Percentiles rank a stretch among this genome's conserved stretches.
phyloP scores from a whole-genome alignment of 164 flowering plant genomes.

The Aristolochia contorta region DNA sequence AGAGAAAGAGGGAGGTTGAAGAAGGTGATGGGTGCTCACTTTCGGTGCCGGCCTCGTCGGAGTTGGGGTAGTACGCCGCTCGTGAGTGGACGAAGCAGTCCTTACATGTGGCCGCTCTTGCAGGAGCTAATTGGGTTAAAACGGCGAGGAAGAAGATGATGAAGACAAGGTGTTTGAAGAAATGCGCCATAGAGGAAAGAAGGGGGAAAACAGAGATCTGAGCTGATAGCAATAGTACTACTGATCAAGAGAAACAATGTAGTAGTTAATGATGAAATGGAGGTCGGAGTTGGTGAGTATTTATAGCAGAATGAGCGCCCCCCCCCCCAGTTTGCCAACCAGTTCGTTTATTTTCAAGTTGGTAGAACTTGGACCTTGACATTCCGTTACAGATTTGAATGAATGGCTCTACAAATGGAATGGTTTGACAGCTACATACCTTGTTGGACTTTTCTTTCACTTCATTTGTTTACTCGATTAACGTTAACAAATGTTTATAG shows the following conservation, averaged over 20 bases:
- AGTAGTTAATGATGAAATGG: constrained; percentile 1
- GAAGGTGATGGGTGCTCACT: constrained; percentile 19
- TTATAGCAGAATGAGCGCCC: background rate
- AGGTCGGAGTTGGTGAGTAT: constrained; percentile 8
- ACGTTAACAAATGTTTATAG: too few species aligned
- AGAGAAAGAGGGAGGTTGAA: too few species aligned
- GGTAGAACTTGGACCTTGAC: constrained; percentile 11
- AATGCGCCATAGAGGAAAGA: constrained; percentile 28
- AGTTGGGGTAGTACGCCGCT: constrained; percentile 66
- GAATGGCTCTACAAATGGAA: background rate
- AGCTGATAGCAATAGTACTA: too few species aligned
- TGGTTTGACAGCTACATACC: constrained; percentile 9
- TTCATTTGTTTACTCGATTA: background rate
- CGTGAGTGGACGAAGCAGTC: constrained; percentile 53
- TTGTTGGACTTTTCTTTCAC: constrained; percentile 10
- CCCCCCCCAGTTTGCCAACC: background rate
- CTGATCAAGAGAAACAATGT: background rate
- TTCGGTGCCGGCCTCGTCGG: constrained; percentile 59
- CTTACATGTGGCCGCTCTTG: constrained; percentile 37
- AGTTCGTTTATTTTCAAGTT: background rate
- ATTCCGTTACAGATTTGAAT: constrained; percentile 4
- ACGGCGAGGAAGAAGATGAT: constrained; percentile 18
- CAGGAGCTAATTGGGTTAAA: constrained; percentile 20
- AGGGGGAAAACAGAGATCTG: too few species aligned
- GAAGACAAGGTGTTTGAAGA: constrained; percentile 14